Base-by-base conservation (phyloP, 768 basidiomycete genomes). In the Lyophyllum atratum region DNA sequence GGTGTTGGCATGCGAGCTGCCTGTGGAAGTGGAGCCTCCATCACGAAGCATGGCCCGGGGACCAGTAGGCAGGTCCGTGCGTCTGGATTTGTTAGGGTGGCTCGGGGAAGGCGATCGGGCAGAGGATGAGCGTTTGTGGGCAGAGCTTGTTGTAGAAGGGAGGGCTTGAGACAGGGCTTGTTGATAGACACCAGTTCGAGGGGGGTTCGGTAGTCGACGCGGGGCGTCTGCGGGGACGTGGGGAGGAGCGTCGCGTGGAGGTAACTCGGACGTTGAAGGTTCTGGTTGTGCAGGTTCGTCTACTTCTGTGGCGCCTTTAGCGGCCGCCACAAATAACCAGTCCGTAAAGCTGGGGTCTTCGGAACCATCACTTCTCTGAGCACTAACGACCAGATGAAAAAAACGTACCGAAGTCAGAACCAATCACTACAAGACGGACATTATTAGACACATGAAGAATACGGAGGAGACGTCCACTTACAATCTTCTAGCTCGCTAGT, bases 401-500 rank as follows among this genome's bases (percentile, higher is more conserved):
- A 55, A 43, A 72, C 80, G 60, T 71, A 90, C 90, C 89, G 72
- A 86, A 92, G 59, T 93, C 90, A 10, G 84, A 66, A n/a, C 93
- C 93, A 76, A 95, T 92, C 59, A 84, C 83, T 80, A 63, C 28
- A 25, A 53, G 44, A 55, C 25, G 29, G n/a, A 10, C 34, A 53
- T n/a, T n/a, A 47, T 56, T 43, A 52, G 53, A 24, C 43, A 10
- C 31, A 25, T 21, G 11, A 25, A 17, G 12, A n/a, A 33, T 60
- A 9, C 40, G 52, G 51, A 42, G 26, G 43, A 57, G 33, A 42
- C 33, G 14, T 46, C 19, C 45, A 75, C 79, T 60, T 70, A 92
- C 92, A 76, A 66, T 95, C 94, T 74, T 90, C 87, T 47, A 95
- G 80, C 73, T 95, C 94, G 28, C 79, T 74, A n/a, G 88, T 90